phyloP scores from a whole-genome alignment of 2,329 filamentous ascomycete genomes.

The Dryadomyces sulphureus region DNA sequence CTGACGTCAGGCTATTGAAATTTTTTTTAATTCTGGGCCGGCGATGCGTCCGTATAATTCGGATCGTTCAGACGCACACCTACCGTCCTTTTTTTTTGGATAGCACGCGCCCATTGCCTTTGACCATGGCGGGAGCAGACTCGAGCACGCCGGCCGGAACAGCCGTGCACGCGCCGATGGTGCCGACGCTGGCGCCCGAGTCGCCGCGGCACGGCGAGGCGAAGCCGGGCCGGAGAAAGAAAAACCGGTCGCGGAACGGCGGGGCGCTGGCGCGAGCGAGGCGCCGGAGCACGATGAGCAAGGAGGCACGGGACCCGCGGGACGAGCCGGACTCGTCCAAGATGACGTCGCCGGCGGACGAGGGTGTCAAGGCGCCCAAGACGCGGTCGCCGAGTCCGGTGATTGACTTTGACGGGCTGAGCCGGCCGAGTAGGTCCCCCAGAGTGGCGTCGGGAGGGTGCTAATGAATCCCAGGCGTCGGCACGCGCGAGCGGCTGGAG shows the following conservation, averaged over 20 bases:
- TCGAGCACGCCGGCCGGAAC: too few species aligned
- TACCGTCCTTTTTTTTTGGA: too few species aligned
- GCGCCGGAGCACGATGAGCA: constrained; percentile 35
- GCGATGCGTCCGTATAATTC: too few species aligned
- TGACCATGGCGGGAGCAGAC: too few species aligned
- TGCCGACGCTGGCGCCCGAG: neutral
- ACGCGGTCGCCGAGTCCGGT: constrained; percentile 36
- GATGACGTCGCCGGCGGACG: too few species aligned
- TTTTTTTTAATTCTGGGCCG: neutral
- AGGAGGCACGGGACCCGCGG: constrained; percentile 43
- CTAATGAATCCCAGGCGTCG: constrained; percentile 28
- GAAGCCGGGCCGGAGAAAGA: neutral
- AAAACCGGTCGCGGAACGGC: constrained; percentile 1
- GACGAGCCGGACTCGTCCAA: constrained; percentile 27
- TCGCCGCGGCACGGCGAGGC: neutral
- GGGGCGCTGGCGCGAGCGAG: constrained; percentile 4
- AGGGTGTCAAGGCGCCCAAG: constrained; percentile 25
- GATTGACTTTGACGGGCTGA: constrained; percentile 48
- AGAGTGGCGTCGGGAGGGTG: neutral
- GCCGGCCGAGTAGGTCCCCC: constrained; percentile 34
- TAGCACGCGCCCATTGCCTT: too few species aligned
- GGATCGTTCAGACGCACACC: too few species aligned
- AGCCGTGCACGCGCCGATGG: too few species aligned
- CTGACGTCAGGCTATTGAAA: neutral
- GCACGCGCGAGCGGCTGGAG: constrained; percentile 48